Base-by-base conservation (phyloP, 169 alveolate genomes). In the Plasmodium vinckei region DNA sequence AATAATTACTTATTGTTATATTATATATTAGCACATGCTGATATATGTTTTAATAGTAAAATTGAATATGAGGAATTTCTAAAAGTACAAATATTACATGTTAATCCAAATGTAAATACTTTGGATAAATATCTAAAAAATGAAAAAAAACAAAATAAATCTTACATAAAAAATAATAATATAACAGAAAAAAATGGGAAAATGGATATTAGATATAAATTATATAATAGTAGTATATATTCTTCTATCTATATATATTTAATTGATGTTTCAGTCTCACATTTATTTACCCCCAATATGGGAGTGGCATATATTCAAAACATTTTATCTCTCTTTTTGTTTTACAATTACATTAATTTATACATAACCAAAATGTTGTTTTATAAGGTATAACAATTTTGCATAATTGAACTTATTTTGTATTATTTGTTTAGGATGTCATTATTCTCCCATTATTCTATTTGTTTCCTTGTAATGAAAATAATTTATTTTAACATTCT, bases 31-130 rank as follows among this genome's bases (percentile, higher is more conserved):
- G 21, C 77, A 10, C 71, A 65, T 65, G 89, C 72, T 7, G 89
- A 79, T 79, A 27, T 33, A 21, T 79, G 89, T 23, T 79, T 79
- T 60, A 79, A 79, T 51, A 79, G 54, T 51, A 79, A 54, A 57
- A 12, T 67, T 42, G 82, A 79, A 19, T 79, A 79, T 79, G 82
- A 79, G 27, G 89, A 79, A 59, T 79, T 79, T 71, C 17, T 79
- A 21, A 79, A 79, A 33, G 39, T 79, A 33, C 89, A 79, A n/a
- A n/a, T 79, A 25, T 71, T 79, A 59, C 82, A 79, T 42, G 54
- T 79, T 69, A 79, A 79, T 27, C 25, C 89, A 10, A 79, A 79
- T 44, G 68, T 79, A 65, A 79, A 79, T 60, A 79, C 89, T 0
- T 17, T 79, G 3, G 33, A 79, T 61, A 79, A 64, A 47, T 79